Evolutionary conservation across 148 eudicot species (phyloP), one percentile per base, ranked within the genome.

Genomic region (Nepenthes mirabilis): DNA sequence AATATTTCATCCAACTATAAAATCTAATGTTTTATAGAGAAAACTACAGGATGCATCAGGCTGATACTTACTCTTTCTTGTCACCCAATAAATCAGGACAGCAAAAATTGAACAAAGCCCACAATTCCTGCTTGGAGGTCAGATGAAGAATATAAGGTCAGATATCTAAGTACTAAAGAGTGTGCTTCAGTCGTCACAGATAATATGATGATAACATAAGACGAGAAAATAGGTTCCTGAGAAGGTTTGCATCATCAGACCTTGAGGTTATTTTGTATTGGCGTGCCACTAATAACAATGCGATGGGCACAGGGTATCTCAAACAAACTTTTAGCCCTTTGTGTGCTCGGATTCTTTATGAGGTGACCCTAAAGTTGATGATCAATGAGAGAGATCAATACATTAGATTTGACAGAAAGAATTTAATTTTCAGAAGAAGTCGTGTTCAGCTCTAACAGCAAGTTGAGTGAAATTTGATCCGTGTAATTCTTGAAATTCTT

Each of bases 301-400:
- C 99, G 99, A 67, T 86, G 84, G 62, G 80, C 76, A 70, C 88
- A 84, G 11, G 99, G 97, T 63, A 93, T 81, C 70, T 80, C 80
- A 63, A 89, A 87, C 86, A 93, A 84, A 70, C 99, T 89, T 74
- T 93, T 86, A 34, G 99, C 95, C 74, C 99, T 86, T 65, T 93
- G 99, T 35, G 99, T 93, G 63, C 81, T 72, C 49, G 99, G 99
- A 82, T 93, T 93, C 75, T 93, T 93, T 59, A 93, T 93, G 60
- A 93, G 85, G 74, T 93, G 99, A 34, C 99, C 99, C 99, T 93
- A 49, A 65, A 55, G 58, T 61, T 10, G 37, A 58, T 50, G n/a
- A 47, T 33, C 50, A 68, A 37, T 11, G 34, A 52, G 62, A 69
- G 5, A 2, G 35, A 32, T 32, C 7, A 6, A 49, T 5, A 49